These are phyloP conservation scores for Pogostemon cablin DNA, from an alignment of 257 asterid species.

Conservation along the genomic window DNA sequence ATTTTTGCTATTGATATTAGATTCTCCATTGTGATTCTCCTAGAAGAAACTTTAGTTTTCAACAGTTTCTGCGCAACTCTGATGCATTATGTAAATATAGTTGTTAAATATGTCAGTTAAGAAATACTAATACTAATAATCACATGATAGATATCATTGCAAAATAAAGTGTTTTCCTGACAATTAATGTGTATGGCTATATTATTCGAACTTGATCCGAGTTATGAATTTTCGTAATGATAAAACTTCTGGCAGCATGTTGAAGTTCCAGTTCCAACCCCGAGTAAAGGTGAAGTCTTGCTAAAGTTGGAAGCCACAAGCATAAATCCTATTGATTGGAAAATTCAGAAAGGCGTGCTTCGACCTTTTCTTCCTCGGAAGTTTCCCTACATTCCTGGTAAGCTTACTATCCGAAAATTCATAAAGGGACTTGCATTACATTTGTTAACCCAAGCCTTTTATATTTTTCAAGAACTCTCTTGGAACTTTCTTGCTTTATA, in stretches of 20 bases:
- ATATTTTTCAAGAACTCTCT: not conserved
- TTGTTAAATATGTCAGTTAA: not conserved
- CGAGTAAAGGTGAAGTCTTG: slow-evolving; percentile 74
- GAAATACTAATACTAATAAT: not conserved
- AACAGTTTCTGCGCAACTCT: not conserved
- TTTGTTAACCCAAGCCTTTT: slow-evolving; percentile 1
- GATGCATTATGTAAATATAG: not conserved
- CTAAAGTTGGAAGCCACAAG: slow-evolving; percentile 79
- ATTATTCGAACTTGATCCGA: not conserved
- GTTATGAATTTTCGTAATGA: not conserved
- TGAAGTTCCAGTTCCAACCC: slow-evolving; percentile 80
- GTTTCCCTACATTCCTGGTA: slow-evolving; percentile 83
- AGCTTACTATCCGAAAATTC: slow-evolving; percentile 27
- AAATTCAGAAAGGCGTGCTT: slow-evolving; percentile 71
- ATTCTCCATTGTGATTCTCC: slow-evolving; percentile 1
- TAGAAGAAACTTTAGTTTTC: not conserved
- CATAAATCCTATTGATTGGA: slow-evolving; percentile 86
- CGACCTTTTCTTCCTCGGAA: slow-evolving; percentile 77
- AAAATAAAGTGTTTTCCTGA: not conserved
- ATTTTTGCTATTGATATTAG: not conserved
- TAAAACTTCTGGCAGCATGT: slow-evolving; percentile 63
- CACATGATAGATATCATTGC: not conserved
- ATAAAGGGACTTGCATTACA: not conserved
- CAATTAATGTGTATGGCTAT: not conserved
- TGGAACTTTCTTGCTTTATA: not conserved